Conservation (phyloP, 148 eudicot species). For the Fagopyrum homotropicum region DNA sequence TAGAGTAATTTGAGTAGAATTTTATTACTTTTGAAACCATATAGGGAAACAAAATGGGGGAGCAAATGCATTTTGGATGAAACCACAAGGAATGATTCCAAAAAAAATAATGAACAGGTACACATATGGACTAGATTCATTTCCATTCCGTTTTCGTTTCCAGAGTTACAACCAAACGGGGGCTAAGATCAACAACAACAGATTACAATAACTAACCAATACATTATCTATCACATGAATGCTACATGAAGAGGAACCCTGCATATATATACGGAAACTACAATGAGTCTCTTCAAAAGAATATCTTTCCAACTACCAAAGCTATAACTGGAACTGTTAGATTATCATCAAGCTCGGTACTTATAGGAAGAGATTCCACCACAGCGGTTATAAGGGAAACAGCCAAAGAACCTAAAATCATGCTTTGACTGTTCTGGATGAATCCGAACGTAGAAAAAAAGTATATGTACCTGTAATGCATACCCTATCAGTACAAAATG, state of each 20-base stretch:
- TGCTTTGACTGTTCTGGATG: constrained; percentile 45
- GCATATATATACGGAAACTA: neutral
- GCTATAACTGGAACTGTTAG: constrained; percentile 67
- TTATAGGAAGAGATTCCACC: constrained; percentile 81
- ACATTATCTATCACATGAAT: neutral
- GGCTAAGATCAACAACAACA: neutral
- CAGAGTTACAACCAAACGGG: too few species aligned
- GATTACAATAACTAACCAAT: neutral
- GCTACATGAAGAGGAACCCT: neutral
- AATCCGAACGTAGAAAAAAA: constrained; percentile 72
- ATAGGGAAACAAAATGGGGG: too few species aligned
- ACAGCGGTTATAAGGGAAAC: constrained; percentile 55
- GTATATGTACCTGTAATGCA: constrained; percentile 62
- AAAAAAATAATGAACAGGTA: too few species aligned
- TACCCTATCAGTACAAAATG: constrained; percentile 9
- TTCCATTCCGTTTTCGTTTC: too few species aligned
- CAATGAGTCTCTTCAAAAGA: constrained; percentile 29
- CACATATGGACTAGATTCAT: too few species aligned
- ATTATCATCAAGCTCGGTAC: constrained; percentile 79
- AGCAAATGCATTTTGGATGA: too few species aligned
- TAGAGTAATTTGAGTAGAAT: too few species aligned
- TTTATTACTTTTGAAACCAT: too few species aligned
- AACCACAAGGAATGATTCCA: too few species aligned
- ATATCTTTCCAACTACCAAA: constrained; percentile 51
- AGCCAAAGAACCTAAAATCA: constrained; percentile 52